These are phyloP conservation scores for Stemphylium vesicarium DNA, from an alignment of 2,329 filamentous ascomycete species.

Conservation along the genomic window DNA sequence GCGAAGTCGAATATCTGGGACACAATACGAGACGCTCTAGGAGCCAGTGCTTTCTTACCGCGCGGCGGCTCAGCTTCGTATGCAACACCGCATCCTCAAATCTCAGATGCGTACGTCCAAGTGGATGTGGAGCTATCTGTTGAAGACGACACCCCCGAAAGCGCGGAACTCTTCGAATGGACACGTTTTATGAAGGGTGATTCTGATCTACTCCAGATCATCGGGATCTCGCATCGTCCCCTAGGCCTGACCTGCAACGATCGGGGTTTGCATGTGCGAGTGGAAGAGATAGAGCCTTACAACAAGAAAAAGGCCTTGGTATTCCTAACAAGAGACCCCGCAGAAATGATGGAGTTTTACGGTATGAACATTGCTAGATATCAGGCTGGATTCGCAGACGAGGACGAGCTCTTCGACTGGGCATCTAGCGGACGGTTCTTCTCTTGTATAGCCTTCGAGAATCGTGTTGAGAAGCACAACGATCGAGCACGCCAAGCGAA, in stretches of 20 bases:
- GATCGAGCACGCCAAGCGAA: constrained; percentile 63
- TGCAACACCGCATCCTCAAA: constrained; percentile 56
- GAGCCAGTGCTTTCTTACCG: constrained; percentile 48
- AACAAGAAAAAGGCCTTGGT: constrained; percentile 65
- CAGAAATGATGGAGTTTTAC: constrained; percentile 66
- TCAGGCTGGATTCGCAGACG: constrained; percentile 61
- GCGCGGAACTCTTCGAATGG: constrained; percentile 60
- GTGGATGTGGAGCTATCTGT: constrained; percentile 69
- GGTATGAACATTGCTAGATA: constrained; percentile 62
- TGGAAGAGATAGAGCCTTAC: constrained; percentile 69
- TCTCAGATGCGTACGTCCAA: constrained; percentile 61
- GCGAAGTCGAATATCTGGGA: constrained; percentile 27
- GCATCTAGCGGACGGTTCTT: constrained; percentile 66
- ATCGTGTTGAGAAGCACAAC: constrained; percentile 51
- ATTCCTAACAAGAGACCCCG: constrained; percentile 65
- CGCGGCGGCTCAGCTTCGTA: constrained; percentile 48
- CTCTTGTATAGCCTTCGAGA: constrained; percentile 48
- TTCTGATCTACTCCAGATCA: constrained; percentile 72
- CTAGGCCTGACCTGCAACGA: constrained; percentile 72
- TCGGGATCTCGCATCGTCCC: constrained; percentile 68
- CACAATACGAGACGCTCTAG: constrained; percentile 52
- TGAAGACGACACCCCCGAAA: constrained; percentile 33
- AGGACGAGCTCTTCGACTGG: constrained; percentile 68
- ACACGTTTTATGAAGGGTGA: constrained; percentile 71
- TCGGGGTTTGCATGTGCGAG: constrained; percentile 67